phyloP scores from a whole-genome alignment of 805 yeast genomes.

The Suhomyces tanzawaensis region DNA sequence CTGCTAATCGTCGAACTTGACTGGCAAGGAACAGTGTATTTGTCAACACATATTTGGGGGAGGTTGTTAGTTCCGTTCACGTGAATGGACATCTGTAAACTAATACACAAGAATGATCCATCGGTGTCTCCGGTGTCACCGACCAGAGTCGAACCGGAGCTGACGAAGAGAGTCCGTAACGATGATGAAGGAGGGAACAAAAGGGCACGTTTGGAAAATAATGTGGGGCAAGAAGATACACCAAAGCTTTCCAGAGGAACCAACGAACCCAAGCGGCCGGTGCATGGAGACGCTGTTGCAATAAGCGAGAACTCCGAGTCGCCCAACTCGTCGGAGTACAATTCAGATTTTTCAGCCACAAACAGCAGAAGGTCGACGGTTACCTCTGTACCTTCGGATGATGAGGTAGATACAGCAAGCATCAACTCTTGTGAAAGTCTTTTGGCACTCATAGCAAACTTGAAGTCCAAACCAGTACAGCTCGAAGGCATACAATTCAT shows the following conservation, averaged over 20 bases:
- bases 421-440: not conserved
- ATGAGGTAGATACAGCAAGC: not conserved
- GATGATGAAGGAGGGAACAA: not conserved
- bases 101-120: not conserved
- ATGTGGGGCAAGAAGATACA: too few relatives aligned
- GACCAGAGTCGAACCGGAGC: not conserved
- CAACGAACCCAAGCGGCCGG: not conserved
- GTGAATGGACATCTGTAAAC: slow-evolving; percentile 2
- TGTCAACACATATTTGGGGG: too few relatives aligned
- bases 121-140: not conserved
- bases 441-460: not conserved
- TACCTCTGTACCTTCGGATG: not conserved
- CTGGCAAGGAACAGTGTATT: not conserved
- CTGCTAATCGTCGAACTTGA: not conserved
- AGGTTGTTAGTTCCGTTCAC: too few relatives aligned
- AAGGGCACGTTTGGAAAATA: not conserved
- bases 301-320: not conserved
- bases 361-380: slow-evolving; percentile 3
- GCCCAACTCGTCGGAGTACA: not conserved
- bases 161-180: not conserved
- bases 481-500: not conserved
- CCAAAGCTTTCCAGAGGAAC: too few relatives aligned
- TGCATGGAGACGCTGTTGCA: not conserved
- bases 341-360: slow-evolving; percentile 1
- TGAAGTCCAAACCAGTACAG: not conserved